phyloP scores from a whole-genome alignment of 2,329 filamentous ascomycete genomes.

The Penicillium sp. region DNA sequence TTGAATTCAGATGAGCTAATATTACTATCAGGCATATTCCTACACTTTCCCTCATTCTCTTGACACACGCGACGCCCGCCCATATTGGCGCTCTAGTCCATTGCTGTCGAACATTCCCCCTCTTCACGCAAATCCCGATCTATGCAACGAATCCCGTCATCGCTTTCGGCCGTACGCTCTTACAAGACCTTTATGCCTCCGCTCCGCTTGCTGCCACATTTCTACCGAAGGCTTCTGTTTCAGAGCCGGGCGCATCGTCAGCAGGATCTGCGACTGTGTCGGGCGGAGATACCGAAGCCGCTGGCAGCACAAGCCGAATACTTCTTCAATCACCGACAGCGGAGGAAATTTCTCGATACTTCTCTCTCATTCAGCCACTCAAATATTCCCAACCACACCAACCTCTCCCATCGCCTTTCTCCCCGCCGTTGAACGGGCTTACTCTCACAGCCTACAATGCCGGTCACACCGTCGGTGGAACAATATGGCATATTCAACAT shows the following conservation, averaged over 20 bases:
- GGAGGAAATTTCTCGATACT: conserved; percentile 90
- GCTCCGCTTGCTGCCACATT: conserved; percentile 84
- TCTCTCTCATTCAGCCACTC: conserved; percentile 81
- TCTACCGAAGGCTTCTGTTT: conserved; percentile 70
- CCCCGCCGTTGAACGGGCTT: conserved; percentile 82
- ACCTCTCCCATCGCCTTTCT: conserved; percentile 80
- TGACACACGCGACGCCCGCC: conserved; percentile 88
- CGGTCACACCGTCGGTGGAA: conserved; percentile 91
- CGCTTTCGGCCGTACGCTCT: conserved; percentile 81
- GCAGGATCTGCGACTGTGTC: conserved; percentile 33
- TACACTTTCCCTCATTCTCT: conserved; percentile 85
- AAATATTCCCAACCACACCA: conserved; percentile 98
- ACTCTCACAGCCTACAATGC: conserved; percentile 97
- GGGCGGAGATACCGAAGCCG: conserved; percentile 31
- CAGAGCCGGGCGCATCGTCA: conserved; percentile 51
- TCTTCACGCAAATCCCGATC: conserved; percentile 87
- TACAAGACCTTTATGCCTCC: conserved; percentile 90
- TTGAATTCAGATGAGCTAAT: conserved; percentile 13
- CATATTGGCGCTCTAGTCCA: conserved; percentile 93
- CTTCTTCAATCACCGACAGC: conserved; percentile 69
- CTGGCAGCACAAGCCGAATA: conserved; percentile 42
- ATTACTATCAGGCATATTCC: conserved; percentile 68
- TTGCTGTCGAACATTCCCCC: conserved; percentile 93
- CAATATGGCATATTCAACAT: conserved; percentile 98
- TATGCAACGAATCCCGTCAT: conserved; percentile 95